Percentiles rank a stretch among this genome's conserved stretches.
Evolutionary conservation across 306 rosid genomes (phyloP).

Genomic region (Pterocarpus macrocarpus): DNA sequence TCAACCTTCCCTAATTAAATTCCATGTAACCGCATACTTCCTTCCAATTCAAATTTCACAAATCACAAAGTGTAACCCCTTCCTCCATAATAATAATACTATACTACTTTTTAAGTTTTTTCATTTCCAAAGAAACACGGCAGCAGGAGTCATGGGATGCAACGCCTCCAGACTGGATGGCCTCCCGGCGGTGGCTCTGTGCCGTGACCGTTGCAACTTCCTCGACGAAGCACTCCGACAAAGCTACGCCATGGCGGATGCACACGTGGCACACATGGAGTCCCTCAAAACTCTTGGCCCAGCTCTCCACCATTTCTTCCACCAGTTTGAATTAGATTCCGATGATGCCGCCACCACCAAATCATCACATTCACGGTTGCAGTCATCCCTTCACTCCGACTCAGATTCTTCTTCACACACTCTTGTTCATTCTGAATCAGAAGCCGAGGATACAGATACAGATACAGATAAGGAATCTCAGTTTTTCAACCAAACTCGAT

Average conservation of each 20-base stretch:
- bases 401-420: too few relatives aligned
- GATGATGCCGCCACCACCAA: not conserved
- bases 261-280: constrained; percentile 67
- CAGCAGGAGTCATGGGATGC: constrained; percentile 61
- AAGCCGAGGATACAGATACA: constrained; percentile 39
- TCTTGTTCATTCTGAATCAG: not conserved
- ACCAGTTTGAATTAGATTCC: constrained; percentile 3
- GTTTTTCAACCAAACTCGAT: constrained; percentile 16
- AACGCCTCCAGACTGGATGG: constrained; percentile 63
- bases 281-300: constrained; percentile 65
- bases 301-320: constrained; percentile 61
- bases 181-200: constrained; percentile 69
- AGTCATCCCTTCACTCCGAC: not conserved
- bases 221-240: constrained; percentile 65
- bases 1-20: not conserved
- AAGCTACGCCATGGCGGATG: constrained; percentile 61
- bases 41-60: constrained; percentile 4
- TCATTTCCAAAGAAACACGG: not conserved
- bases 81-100: too few relatives aligned
- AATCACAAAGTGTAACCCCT: too few relatives aligned
- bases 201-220: constrained; percentile 78
- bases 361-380: constrained; percentile 3
- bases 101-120: too few relatives aligned
- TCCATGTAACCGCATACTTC: not conserved
- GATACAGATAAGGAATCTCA: constrained; percentile 45